Base-by-base conservation (phyloP, 2,329 filamentous ascomycete genomes). In the Penicillium expansum region DNA sequence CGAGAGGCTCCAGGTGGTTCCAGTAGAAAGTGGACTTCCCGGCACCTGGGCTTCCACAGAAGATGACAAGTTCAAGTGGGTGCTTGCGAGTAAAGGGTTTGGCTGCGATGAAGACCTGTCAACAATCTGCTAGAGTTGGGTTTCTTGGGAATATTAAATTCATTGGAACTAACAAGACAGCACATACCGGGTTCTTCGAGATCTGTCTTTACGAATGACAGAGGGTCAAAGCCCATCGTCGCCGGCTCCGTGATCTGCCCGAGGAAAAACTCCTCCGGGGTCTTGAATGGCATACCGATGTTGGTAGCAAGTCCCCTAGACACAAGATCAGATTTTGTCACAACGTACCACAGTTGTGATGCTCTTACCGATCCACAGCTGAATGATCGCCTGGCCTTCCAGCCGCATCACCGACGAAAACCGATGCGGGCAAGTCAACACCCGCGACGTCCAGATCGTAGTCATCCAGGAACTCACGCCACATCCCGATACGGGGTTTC, bases 21-120 rank as follows among this genome's bases (percentile, higher is more conserved):
- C 88, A 91, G 76, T 88, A 97, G 68, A 94, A 96, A 0, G 91
- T 93, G 38, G 91, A 96, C 75, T 99, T 97, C 18, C 94, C 94
- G 3, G 91, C 86, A 1, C 90, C 92, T 0, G 94, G 94, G 47
- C 90, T 91, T 1, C 94, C 94, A 68, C 90, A 93, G 71, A 96
- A 91, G 8, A 97, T 74, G 24, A 97, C 84, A 14, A 97, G 78
- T 54, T 97, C 92, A 62, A 86, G 74, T 6, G 83, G 72, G 66
- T 88, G 85, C 50, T 80, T 82, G 75, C 87, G 91, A 45, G 82
- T 79, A 62, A 84, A 78, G 2, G 64, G 57, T 58, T 69, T 59
- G 32, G 63, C 53, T 41, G 48, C 13, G 20, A 29, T 9, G 38
- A 30, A 32, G n/a, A n/a, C 5, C 1, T 7, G 29, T 42, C 22